A percentile compares a stretch with the other conserved stretches of the same genome.
phyloP scores from a whole-genome alignment of 108 stramenopile genomes.

The Schizochytrium sp. region DNA sequence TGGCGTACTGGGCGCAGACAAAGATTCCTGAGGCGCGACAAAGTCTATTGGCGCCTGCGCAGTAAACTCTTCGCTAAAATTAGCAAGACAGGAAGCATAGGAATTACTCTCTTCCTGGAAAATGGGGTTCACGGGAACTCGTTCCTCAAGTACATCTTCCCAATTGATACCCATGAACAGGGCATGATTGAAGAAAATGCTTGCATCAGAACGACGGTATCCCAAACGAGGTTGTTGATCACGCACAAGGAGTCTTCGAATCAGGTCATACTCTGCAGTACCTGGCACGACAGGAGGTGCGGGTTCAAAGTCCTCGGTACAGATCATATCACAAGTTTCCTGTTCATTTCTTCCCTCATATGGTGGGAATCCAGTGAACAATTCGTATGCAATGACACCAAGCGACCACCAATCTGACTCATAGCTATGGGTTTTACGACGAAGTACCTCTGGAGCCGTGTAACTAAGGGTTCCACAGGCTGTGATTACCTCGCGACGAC shows the following conservation, averaged over 20 bases:
- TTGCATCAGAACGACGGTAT: background rate
- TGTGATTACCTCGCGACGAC: constrained; percentile 61
- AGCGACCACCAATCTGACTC: constrained; percentile 74
- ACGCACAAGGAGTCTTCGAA: constrained; percentile 7
- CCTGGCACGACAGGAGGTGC: background rate
- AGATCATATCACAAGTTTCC: constrained; percentile 66
- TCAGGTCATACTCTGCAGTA: constrained; percentile 21
- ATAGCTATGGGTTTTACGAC: constrained; percentile 66
- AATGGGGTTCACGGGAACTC: background rate
- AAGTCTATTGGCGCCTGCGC: background rate
- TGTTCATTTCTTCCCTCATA: constrained; percentile 69
- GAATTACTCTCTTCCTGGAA: background rate
- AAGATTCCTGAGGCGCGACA: background rate
- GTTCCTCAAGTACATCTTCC: background rate
- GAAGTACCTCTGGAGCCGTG: constrained; percentile 72
- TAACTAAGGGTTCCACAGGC: constrained; percentile 72
- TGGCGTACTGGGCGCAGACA: too few relatives aligned
- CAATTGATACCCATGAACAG: background rate
- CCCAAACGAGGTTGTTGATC: background rate
- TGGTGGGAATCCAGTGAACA: constrained; percentile 64
- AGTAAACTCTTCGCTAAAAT: constrained; percentile 16
- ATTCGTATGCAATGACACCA: constrained; percentile 69
- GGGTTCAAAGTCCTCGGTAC: constrained; percentile 40
- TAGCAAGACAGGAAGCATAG: background rate
- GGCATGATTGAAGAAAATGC: background rate